These are phyloP conservation scores for Serendipita sp. DNA, from an alignment of 768 basidiomycete species.

Conservation along the genomic window DNA sequence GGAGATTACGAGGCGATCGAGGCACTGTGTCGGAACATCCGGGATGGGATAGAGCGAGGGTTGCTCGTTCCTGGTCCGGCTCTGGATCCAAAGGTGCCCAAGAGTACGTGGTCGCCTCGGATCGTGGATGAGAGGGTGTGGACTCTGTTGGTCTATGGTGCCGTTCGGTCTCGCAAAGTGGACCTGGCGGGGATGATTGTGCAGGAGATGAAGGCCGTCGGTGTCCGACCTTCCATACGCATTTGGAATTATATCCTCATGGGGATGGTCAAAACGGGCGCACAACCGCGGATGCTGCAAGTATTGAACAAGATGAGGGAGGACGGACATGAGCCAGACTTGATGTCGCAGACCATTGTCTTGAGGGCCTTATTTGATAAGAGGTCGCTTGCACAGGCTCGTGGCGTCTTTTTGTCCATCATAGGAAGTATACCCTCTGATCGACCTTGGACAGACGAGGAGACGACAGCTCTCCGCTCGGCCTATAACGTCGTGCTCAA, in stretches of 20 bases:
- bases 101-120: constrained; percentile 23
- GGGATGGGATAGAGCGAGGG: constrained; percentile 40
- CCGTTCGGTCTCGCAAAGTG: constrained; percentile 36
- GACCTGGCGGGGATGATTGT: constrained; percentile 50
- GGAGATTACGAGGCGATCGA: constrained; percentile 10
- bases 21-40: constrained; percentile 34
- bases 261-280: constrained; percentile 37
- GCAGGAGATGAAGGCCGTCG: constrained; percentile 42
- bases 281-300: constrained; percentile 35
- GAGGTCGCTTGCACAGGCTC: constrained; percentile 34
- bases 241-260: constrained; percentile 63
- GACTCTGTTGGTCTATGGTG: constrained; percentile 49
- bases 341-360: constrained; percentile 51
- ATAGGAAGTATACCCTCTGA: constrained; percentile 16
- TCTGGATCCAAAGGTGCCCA: constrained; percentile 16
- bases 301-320: constrained; percentile 50
- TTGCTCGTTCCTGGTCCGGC: constrained; percentile 29
- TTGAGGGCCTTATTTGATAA: constrained; percentile 44
- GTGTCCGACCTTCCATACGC: constrained; percentile 34
- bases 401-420: constrained; percentile 36
- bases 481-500: constrained; percentile 60
- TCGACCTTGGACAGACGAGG: constrained; percentile 18
- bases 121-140: constrained; percentile 43
- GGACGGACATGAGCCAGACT: constrained; percentile 41
- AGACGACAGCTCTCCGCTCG: constrained; percentile 24